Base-by-base conservation (phyloP, 2,329 filamentous ascomycete species). In the Verticillium nonalfalfae region DNA sequence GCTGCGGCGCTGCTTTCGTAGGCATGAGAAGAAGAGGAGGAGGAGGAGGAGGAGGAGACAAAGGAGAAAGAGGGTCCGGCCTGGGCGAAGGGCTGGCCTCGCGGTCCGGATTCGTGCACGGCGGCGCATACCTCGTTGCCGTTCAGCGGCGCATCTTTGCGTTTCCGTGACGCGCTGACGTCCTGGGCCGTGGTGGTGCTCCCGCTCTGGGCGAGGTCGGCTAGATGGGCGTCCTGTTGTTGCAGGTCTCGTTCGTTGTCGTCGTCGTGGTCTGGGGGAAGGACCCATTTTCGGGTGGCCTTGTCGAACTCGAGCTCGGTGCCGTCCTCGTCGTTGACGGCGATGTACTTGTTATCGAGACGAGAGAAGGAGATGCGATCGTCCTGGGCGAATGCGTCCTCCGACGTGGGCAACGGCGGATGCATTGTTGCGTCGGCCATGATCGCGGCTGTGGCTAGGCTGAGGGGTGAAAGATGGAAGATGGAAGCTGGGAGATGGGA, bases 321-420 rank as follows among this genome's bases (percentile, higher is more conserved):
- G 59, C 91, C 92, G 71, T 95, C 88, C 3, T 50, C 45, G 57
- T 93, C 90, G 61, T 91, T 89, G 64, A 96, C 93, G 7, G 95
- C 86, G 59, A 95, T 85, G 77, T 89, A 94, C 72, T 92, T 94
- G 70, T 86, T 82, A 75, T 94, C 89, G 64, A 91, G 81, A 72
- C 85, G 90, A n/a, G 91, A 94, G 77, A 89, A 96, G 6, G 91
- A 94, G 70, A 97, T 90, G 68, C 93, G 90, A 34, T 90, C 84
- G 72, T 97, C 93, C 62, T 78, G 78, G 68, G 89, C 87, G 72
- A 96, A 96, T 57, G 90, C 83, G 61, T 84, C 81, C 14, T 84
- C 81, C 61, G 91, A 78, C 18, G 79, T 85, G 26, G 85, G 85
- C 61, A 88, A 85, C 11, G 75, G 62, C 2, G 67, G 54, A 13